Evolutionary conservation across 768 basidiomycete genomes (phyloP), one percentile per base, ranked within the genome.

Genomic region (Termitomyces sp.): DNA sequence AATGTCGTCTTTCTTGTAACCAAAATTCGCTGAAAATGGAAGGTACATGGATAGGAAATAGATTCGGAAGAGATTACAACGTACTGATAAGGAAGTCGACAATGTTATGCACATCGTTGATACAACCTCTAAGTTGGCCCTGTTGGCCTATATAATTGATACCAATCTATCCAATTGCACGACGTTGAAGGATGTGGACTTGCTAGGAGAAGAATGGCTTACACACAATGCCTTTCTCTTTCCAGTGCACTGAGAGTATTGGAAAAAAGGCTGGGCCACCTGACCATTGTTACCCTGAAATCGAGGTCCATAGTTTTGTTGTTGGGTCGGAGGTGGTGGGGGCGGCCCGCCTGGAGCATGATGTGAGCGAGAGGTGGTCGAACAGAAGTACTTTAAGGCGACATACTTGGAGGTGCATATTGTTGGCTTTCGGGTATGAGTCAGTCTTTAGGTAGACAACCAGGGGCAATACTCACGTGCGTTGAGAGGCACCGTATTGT

Each of bases 101-200:
- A 55, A 98, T 83, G 69, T 94, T 95, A 50, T 77, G 72, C 0
- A 88, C 95, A 67, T 99, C 96, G 69, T 98, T 96, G 69, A 96
- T 88, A 68, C 96, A 98, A 11, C 96, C 96, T 0, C 75, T 71
- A 7, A 98, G 76, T 64, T 86, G 81, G n/a, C 81, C 81, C 4
- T 70, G 69, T 64, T 86, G 84, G 1, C 90, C 88, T 22, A 78
- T 68, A 69, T 98, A 98, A 71, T 93, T 93, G 65, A 97, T 91
- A 0, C 95, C 95, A 63, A 97, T 86, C 93, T 93, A 63, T 11
- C 30, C 37, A 9, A 27, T 11, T 30, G 7, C 15, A 42, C 4
- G 41, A 36, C 45, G 20, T 20, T 49, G 61, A 37, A 22, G 51
- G 34, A n/a, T n/a, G n/a, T 47, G 20, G 36, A 16, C 11, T 46